Base-by-base conservation (phyloP, 192 early-diverging fungal species). In the Mortierella antarctica region DNA sequence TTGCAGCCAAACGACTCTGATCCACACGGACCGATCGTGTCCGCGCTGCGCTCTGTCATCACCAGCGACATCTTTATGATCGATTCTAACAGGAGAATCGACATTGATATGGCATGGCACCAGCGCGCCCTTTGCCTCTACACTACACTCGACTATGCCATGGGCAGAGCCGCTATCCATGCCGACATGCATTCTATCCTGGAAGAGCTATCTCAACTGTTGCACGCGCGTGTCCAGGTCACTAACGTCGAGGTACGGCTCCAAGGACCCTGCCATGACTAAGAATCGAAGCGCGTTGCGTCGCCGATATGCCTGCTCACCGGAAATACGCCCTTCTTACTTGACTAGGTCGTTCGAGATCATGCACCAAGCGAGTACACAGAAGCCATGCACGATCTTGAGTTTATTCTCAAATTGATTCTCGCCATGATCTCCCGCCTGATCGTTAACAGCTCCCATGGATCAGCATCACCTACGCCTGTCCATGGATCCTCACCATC, bases 71-170 rank as follows among this genome's bases (percentile, higher is more conserved):
- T 80, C 60, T 71, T 80, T 23, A 23, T 58, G 6, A 15, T 62
- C 13, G 57, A 17, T 20, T 53, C 40, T 2, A 23, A 55, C 1
- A 57, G 70, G 18, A 18, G 42, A 20, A 72, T 80, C 46, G 64
- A 80, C 20, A 80, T 80, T 51, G 77, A 80, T 20, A 80, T 80
- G 77, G 69, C 77, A 44, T 80, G 70, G 77, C 77, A 80, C 41
- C 85, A 88, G 47, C 83, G 76, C 13, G 83, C 87, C 9, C 55
- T 84, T 20, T 69, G 80, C 18, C 77, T 88, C 50, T 82, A 85
- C 58, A 82, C 72, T 15, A 83, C 79, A 1, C 70, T 86, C 0
- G 85, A 85, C 21, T 86, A 85, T 52, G 46, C 76, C 6, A 57
- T 86, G 64, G 87, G 87, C 21, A 44, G 77, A 53, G 23, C 77